Conservation (phyloP, 2,329 filamentous ascomycete species). For the Decorospora gaudefroyi region DNA sequence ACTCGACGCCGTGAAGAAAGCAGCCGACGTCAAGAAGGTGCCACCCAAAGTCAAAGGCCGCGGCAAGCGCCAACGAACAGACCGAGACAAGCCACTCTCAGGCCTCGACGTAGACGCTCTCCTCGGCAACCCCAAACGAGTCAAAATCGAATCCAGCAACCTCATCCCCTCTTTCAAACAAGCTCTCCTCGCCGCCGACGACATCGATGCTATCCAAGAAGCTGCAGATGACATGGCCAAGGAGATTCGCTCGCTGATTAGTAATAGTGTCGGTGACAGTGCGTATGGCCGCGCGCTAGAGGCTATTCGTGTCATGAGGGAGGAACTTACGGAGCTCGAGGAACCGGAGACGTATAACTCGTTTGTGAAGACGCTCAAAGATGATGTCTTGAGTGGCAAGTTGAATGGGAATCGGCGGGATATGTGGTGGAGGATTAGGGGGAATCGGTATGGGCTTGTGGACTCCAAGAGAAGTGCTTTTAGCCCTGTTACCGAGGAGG, state of each 20-base stretch:
- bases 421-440: constrained; percentile 78
- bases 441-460: constrained; percentile 72
- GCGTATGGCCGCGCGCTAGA: constrained; percentile 77
- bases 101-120: constrained; percentile 85
- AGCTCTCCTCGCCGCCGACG: constrained; percentile 64
- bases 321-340: constrained; percentile 75
- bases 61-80: constrained; percentile 61
- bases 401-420: constrained; percentile 77
- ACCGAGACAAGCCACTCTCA: constrained; percentile 80
- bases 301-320: constrained; percentile 74
- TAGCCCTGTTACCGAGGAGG: constrained; percentile 69
- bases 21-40: constrained; percentile 80
- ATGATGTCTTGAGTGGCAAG: constrained; percentile 67
- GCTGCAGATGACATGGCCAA: constrained; percentile 74
- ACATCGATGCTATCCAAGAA: constrained; percentile 65
- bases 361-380: constrained; percentile 73
- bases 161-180: constrained; percentile 91
- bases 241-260: constrained; percentile 71
- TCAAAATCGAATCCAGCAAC: constrained; percentile 69
- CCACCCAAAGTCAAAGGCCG: constrained; percentile 78
- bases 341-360: constrained; percentile 76
- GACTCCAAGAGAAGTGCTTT: constrained; percentile 64
- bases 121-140: constrained; percentile 63
- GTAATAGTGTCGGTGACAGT: constrained; percentile 72
- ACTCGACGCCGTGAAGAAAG: constrained; percentile 67